These are phyloP conservation scores for Cystobasidium pallidum DNA, from an alignment of 1,284 basidiomycete species.

Conservation along the genomic window DNA sequence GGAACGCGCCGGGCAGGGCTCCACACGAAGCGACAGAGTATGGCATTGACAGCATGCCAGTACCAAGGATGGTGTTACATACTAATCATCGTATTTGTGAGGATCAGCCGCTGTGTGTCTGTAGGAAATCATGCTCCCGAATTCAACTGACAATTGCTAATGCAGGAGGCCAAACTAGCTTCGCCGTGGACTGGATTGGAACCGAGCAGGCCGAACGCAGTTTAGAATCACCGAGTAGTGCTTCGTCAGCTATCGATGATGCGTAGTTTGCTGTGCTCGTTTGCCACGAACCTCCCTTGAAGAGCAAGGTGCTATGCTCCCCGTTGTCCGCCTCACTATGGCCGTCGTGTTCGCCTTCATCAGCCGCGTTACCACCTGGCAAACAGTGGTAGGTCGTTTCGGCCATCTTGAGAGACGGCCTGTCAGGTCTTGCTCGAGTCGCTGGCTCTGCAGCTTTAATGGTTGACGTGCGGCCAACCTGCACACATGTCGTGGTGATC, in stretches of 20 bases:
- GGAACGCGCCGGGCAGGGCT: conserved; percentile 71
- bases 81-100: conserved; percentile 8
- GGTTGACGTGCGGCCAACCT: conserved; percentile 2
- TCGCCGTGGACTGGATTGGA: conserved; percentile 10
- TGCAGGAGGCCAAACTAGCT: conserved; percentile 40
- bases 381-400: conserved; percentile 18
- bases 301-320: conserved; percentile 35
- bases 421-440: conserved; percentile 8
- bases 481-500: conserved; percentile 1
- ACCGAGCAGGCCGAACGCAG: neutral
- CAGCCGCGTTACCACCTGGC: neutral
- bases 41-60: conserved; percentile 41
- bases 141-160: conserved; percentile 33
- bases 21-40: conserved; percentile 57
- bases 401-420: neutral
- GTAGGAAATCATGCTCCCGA: neutral
- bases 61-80: conserved; percentile 44
- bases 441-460: neutral
- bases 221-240: neutral
- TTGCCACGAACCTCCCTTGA: conserved; percentile 38
- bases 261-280: neutral
- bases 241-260: neutral
- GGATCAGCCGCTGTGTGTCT: neutral
- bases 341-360: neutral
- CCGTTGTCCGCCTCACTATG: conserved; percentile 9